Evolutionary conservation across 2,329 filamentous ascomycete genomes (phyloP).

Genomic region (Helotiales sp.): DNA sequence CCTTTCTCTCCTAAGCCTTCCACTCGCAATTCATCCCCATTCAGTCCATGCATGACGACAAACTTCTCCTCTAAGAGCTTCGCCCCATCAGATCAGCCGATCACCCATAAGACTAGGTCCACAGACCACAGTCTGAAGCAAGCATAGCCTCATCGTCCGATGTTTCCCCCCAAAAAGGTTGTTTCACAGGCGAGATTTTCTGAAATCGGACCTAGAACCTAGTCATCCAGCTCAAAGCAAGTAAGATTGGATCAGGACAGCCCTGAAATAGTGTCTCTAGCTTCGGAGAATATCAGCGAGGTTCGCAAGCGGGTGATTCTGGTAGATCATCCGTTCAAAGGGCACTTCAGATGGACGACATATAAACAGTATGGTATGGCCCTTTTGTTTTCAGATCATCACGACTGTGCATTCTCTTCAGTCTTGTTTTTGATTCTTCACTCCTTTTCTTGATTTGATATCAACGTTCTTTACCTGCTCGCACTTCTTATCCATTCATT

Average conservation of each 20-base stretch:
- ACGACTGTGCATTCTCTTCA: slow-evolving; percentile 12
- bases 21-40: slow-evolving; percentile 7
- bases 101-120: neutral
- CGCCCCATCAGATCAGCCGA: slow-evolving; percentile 10
- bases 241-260: neutral
- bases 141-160: slow-evolving; percentile 24
- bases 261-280: slow-evolving; percentile 1
- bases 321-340: neutral
- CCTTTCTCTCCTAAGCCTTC: neutral
- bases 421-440: neutral
- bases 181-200: slow-evolving; percentile 18
- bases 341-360: neutral
- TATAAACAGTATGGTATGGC: slow-evolving; percentile 16
- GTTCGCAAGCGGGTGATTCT: slow-evolving; percentile 1
- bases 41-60: slow-evolving; percentile 1
- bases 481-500: neutral
- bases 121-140: slow-evolving; percentile 13
- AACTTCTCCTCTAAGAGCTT: neutral
- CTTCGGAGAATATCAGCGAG: neutral
- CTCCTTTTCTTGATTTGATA: slow-evolving; percentile 30
- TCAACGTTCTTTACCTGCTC: slow-evolving; percentile 29
- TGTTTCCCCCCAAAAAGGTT: slow-evolving; percentile 12
- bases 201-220: neutral
- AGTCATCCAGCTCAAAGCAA: neutral
- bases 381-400: slow-evolving; percentile 13